These are phyloP conservation scores for Rhizophlyctis rosea DNA, from an alignment of 192 early-diverging fungal species.

Conservation along the genomic window DNA sequence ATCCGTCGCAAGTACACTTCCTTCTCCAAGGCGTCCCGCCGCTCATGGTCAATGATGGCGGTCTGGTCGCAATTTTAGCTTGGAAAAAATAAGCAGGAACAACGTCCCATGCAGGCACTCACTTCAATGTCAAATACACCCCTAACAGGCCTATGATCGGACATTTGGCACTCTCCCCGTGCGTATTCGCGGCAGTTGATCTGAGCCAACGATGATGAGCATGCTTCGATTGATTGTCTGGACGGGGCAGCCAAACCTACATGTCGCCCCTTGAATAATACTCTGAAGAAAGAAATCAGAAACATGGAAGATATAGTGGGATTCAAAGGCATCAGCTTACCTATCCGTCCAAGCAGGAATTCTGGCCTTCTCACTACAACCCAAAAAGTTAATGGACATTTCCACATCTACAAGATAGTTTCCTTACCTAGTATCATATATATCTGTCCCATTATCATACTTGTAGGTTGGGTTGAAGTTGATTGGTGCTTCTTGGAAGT, in stretches of 20 bases:
- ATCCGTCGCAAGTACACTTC: constrained; percentile 23
- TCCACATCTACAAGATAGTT: background rate
- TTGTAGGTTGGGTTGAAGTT: constrained; percentile 80
- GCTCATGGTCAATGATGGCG: constrained; percentile 24
- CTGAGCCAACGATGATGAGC: no score
- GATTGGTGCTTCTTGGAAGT: constrained; percentile 73
- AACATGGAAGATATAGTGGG: no score
- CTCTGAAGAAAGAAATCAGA: background rate
- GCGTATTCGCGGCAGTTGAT: constrained; percentile 38
- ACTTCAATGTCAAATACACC: constrained; percentile 31
- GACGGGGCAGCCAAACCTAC: no score
- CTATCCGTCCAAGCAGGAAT: constrained; percentile 62
- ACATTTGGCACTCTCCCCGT: constrained; percentile 60
- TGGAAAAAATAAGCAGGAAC: no score
- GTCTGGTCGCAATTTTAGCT: no score
- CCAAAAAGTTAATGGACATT: constrained; percentile 3
- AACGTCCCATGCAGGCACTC: no score
- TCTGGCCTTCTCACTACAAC: constrained; percentile 57
- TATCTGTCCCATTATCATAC: constrained; percentile 67
- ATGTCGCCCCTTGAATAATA: constrained; percentile 41
- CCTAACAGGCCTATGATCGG: constrained; percentile 73
- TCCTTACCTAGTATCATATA: constrained; percentile 67
- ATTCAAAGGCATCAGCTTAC: background rate
- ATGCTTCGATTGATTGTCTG: no score
- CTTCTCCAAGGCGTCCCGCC: constrained; percentile 16